Percentiles rank a stretch among this genome's conserved stretches.
Conservation (phyloP, 805 yeast genomes). For the Candida schatavii region DNA sequence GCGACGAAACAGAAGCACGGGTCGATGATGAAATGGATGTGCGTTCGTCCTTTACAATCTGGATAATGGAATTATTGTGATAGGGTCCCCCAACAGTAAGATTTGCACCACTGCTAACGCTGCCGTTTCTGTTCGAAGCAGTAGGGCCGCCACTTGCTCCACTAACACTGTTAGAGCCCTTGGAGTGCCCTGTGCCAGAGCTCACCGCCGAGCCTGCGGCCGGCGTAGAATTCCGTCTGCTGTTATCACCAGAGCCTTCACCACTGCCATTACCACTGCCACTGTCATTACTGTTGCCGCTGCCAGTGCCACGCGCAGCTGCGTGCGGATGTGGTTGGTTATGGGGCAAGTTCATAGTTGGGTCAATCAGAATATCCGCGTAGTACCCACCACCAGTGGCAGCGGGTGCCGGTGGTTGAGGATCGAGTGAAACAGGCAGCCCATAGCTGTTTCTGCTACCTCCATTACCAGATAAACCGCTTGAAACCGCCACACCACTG, state of each 20-base stretch:
- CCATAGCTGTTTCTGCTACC: conserved; percentile 2
- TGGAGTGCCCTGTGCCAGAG: conserved; percentile 4
- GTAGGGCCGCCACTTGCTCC: neutral
- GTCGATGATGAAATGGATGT: conserved; percentile 28
- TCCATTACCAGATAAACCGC: neutral
- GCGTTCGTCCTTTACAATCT: conserved; percentile 39
- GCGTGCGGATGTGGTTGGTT: conserved; percentile 35
- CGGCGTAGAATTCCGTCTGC: neutral
- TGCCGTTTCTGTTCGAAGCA: neutral
- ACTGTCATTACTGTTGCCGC: conserved; percentile 4
- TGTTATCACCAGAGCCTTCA: neutral
- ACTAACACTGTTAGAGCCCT: conserved; percentile 8
- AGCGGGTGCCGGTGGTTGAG: conserved; percentile 19
- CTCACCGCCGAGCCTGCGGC: neutral
- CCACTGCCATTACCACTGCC: neutral
- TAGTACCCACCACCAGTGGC: conserved; percentile 41
- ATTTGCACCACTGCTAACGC: neutral
- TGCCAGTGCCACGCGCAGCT: conserved; percentile 3
- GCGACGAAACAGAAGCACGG: conserved; percentile 39
- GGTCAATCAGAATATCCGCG: conserved; percentile 42
- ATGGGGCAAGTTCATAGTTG: conserved; percentile 45
- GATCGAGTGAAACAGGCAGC: conserved; percentile 17
- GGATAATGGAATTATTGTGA: conserved; percentile 41
- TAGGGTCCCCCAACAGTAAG: conserved; percentile 5
- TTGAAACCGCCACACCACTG: neutral